Conservation (phyloP, 2,329 filamentous ascomycete species). For the Botrytis tulipae region DNA sequence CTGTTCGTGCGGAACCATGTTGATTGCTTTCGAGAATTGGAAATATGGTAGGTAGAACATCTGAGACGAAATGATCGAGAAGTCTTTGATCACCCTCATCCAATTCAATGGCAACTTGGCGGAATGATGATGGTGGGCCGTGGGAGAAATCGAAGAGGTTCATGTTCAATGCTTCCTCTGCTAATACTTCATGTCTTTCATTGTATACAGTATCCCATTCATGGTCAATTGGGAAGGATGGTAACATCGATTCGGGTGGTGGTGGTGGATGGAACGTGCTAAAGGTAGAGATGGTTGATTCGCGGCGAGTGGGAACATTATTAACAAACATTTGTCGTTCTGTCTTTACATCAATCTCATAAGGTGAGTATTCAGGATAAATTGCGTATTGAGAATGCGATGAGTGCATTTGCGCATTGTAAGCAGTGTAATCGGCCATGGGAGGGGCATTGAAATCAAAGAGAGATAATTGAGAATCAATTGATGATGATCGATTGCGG, state of each 20-base stretch:
- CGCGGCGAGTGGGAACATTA: slow-evolving; percentile 78
- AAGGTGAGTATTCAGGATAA: slow-evolving; percentile 67
- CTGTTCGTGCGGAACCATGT: slow-evolving; percentile 74
- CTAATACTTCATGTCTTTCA: slow-evolving; percentile 61
- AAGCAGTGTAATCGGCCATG: slow-evolving; percentile 57
- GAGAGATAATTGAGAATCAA: slow-evolving; percentile 73
- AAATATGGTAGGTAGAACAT: slow-evolving; percentile 85
- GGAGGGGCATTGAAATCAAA: slow-evolving; percentile 70
- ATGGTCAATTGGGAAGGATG: slow-evolving; percentile 61
- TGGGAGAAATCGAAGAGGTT: slow-evolving; percentile 84
- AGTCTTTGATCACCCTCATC: slow-evolving; percentile 85
- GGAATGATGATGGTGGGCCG: slow-evolving; percentile 58
- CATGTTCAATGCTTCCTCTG: slow-evolving; percentile 65
- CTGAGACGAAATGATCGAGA: slow-evolving; percentile 86
- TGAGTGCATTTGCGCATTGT: slow-evolving; percentile 60
- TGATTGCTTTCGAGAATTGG: slow-evolving; percentile 89
- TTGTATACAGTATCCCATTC: slow-evolving; percentile 74
- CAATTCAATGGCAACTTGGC: slow-evolving; percentile 74
- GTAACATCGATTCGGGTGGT: slow-evolving; percentile 64
- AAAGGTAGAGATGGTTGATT: slow-evolving; percentile 89
- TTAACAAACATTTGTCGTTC: slow-evolving; percentile 93
- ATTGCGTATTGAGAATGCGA: slow-evolving; percentile 46
- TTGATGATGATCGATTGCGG: slow-evolving; percentile 71
- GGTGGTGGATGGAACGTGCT: slow-evolving; percentile 85
- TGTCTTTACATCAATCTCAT: slow-evolving; percentile 94